Percentiles rank a stretch among this genome's conserved stretches.
Conservation (phyloP, 1,139 yeast genomes). For the Scheffersomyces titani region DNA sequence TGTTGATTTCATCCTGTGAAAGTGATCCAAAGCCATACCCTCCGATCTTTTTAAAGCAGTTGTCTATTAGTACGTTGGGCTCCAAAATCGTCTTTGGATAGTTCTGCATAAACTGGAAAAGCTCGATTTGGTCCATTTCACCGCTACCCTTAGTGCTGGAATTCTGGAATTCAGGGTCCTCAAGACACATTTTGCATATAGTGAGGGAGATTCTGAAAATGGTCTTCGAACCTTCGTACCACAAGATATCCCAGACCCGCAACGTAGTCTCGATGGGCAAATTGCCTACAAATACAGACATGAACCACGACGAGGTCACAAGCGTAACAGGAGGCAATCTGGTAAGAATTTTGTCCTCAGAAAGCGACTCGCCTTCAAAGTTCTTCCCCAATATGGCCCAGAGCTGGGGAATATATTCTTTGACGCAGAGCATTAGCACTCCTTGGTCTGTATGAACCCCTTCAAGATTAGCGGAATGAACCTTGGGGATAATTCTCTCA, state of each 20-base stretch:
- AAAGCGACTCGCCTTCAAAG: conserved; percentile 43
- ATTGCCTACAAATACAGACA: conserved; percentile 89
- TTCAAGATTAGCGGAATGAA: conserved; percentile 85
- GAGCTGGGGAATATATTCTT: conserved; percentile 79
- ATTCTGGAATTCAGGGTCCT: conserved; percentile 45
- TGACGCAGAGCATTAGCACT: conserved; percentile 81
- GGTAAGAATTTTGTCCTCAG: conserved; percentile 64
- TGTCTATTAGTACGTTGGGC: conserved; percentile 68
- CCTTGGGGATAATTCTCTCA: conserved; percentile 83
- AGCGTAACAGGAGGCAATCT: conserved; percentile 88
- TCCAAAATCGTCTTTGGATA: conserved; percentile 74
- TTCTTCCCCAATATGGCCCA: conserved; percentile 60
- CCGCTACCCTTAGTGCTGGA: conserved; percentile 16
- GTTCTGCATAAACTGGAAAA: conserved; percentile 84
- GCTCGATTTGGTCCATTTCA: conserved; percentile 73
- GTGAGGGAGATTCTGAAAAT: conserved; percentile 83
- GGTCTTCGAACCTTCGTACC: conserved; percentile 89
- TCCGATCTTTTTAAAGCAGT: conserved; percentile 72
- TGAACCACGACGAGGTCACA: conserved; percentile 96
- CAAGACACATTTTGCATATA: conserved; percentile 76
- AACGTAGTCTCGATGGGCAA: conserved; percentile 85
- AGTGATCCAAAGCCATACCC: conserved; percentile 70
- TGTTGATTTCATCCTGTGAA: conserved; percentile 77
- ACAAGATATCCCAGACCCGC: conserved; percentile 91
- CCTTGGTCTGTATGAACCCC: conserved; percentile 97